Evolutionary conservation across 345 rosid species (phyloP).

Genomic region (Citrus australasica): DNA sequence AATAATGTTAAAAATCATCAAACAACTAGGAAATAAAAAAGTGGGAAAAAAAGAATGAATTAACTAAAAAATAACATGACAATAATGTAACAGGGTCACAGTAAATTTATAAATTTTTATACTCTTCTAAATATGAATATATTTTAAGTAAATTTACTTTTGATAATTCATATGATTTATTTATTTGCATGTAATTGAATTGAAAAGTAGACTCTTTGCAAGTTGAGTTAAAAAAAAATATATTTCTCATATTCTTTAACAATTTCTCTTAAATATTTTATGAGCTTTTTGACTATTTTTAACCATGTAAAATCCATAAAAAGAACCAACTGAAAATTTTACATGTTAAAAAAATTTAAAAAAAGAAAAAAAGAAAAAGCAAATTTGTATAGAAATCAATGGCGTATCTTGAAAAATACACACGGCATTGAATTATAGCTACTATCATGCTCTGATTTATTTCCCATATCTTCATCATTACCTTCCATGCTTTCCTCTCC

Average conservation of each 20-base stretch:
- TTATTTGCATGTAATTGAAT: no score
- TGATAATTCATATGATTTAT: no score
- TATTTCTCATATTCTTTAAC: no score
- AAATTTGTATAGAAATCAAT: no score
- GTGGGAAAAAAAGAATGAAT: neutral
- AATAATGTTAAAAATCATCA: no score
- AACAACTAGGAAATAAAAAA: neutral
- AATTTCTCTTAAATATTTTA: no score
- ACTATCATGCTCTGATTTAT: neutral
- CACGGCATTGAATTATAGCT: neutral
- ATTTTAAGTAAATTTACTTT: no score
- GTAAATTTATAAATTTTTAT: neutral
- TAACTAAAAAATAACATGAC: neutral
- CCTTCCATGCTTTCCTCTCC: neutral
- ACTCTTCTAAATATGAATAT: no score
- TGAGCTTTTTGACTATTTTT: no score
- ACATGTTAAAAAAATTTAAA: neutral
- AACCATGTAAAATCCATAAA: no score
- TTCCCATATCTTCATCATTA: neutral
- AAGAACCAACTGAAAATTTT: neutral
- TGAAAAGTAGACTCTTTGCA: no score
- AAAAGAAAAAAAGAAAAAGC: neutral
- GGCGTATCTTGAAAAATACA: neutral
- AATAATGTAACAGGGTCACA: neutral
- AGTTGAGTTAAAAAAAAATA: no score